phyloP scores from a whole-genome alignment of 2,329 filamentous ascomycete species.

The Cladorrhinum sp. region DNA sequence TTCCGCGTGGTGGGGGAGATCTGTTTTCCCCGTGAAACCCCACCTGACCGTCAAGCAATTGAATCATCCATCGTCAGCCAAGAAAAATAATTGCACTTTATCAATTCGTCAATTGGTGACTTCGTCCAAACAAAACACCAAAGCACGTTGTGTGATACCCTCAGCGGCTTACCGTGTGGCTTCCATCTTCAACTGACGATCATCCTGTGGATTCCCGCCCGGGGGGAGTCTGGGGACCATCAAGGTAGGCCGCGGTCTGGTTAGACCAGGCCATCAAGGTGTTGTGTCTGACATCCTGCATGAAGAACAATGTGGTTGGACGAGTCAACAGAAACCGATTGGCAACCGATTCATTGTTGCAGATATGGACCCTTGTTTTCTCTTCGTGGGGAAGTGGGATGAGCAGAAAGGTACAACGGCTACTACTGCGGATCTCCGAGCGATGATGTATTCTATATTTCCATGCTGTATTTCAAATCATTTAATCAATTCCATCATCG shows the following conservation, averaged over 20 bases:
- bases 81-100: neutral
- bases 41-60: neutral
- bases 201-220: neutral
- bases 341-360: neutral
- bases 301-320: neutral
- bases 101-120: neutral
- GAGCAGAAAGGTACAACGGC: too few species aligned
- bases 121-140: neutral
- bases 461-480: neutral
- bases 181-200: neutral
- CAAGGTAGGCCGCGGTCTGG: neutral
- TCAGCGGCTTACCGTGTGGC: neutral
- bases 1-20: neutral
- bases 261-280: neutral
- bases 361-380: neutral
- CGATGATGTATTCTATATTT: neutral
- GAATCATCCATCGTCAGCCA: neutral
- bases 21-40: neutral
- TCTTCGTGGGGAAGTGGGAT: too few species aligned
- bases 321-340: neutral
- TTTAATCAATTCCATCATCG: neutral
- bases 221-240: neutral
- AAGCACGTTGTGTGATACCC: neutral
- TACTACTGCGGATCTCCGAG: neutral
- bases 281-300: neutral